Percentiles rank a stretch among this genome's conserved stretches.
phyloP scores from a whole-genome alignment of 2,329 filamentous ascomycete genomes.

The Metarhizium humberi region DNA sequence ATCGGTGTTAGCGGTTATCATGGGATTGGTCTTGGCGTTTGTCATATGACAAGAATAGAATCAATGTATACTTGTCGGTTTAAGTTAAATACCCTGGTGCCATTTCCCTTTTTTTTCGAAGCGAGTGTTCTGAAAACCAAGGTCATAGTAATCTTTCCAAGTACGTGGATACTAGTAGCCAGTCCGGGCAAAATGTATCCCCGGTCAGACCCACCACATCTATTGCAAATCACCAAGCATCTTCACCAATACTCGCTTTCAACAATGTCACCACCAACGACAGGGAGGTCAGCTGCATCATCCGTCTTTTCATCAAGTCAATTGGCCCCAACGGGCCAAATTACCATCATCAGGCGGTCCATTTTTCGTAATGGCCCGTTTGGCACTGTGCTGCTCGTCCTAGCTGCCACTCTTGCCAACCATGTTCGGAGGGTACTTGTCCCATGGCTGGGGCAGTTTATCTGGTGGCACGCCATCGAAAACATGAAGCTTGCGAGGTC shows the following conservation, averaged over 20 bases:
- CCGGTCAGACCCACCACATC: no score
- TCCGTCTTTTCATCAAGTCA: background rate
- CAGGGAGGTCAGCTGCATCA: background rate
- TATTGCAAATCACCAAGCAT: no score
- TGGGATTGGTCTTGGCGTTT: background rate
- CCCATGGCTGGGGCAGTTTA: conserved; percentile 20
- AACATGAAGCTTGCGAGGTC: conserved; percentile 25
- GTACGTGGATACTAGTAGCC: no score
- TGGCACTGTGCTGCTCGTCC: conserved; percentile 16
- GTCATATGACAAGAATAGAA: background rate
- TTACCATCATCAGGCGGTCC: background rate
- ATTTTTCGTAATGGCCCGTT: conserved; percentile 17
- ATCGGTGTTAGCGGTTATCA: background rate
- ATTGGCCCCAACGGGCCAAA: background rate
- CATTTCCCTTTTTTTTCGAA: no score
- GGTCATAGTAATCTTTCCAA: no score
- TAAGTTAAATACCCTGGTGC: background rate
- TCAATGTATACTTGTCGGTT: background rate
- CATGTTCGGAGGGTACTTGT: conserved; percentile 26
- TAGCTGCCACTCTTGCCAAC: conserved; percentile 27
- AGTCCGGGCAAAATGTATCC: no score
- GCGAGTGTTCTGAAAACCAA: no score
- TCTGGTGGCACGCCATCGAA: conserved; percentile 21
- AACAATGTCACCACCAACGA: background rate
- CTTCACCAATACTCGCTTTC: background rate